Evolutionary conservation across 2,329 filamentous ascomycete genomes (phyloP).

Genomic region (Exophiala dermatitidis): DNA sequence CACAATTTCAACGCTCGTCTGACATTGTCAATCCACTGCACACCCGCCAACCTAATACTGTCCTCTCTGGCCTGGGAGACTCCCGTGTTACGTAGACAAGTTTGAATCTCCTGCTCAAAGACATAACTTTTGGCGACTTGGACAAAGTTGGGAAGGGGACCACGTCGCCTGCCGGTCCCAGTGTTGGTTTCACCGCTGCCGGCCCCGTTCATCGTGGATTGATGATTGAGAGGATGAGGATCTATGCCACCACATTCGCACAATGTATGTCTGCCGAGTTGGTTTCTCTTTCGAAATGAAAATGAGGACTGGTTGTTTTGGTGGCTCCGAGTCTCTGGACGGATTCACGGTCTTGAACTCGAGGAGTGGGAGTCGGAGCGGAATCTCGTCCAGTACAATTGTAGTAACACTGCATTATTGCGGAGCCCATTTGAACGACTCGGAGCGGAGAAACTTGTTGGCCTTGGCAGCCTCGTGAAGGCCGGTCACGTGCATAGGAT

Average conservation of each 20-base stretch:
- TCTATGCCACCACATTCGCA: slow-evolving; percentile 18
- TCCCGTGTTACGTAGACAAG: slow-evolving; percentile 60
- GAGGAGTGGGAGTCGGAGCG: not conserved
- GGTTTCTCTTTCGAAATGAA: too few relatives aligned
- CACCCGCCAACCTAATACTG: slow-evolving; percentile 71
- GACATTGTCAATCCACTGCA: slow-evolving; percentile 81
- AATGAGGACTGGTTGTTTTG: too few relatives aligned
- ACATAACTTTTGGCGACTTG: slow-evolving; percentile 67
- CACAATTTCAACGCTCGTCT: slow-evolving; percentile 72
- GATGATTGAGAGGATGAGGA: slow-evolving; percentile 8
- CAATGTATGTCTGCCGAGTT: not conserved
- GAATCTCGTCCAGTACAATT: too few relatives aligned
- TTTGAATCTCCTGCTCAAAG: slow-evolving; percentile 71
- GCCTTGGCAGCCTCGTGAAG: not conserved
- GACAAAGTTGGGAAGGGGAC: slow-evolving; percentile 57
- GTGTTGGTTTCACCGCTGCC: slow-evolving; percentile 10
- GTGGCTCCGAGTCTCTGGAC: not conserved
- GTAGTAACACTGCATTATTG: not conserved
- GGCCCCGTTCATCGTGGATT: slow-evolving; percentile 16
- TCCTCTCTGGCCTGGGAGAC: slow-evolving; percentile 74
- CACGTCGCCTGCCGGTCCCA: slow-evolving; percentile 21
- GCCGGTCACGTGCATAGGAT: not conserved
- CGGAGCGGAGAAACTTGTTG: not conserved
- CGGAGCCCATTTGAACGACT: not conserved
- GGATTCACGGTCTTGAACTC: not conserved